Percentiles rank a stretch among this genome's conserved stretches.
These are phyloP conservation scores for Trypanosoma rangeli DNA, from an alignment of 208 protist genomes.

Conservation along the genomic window DNA sequence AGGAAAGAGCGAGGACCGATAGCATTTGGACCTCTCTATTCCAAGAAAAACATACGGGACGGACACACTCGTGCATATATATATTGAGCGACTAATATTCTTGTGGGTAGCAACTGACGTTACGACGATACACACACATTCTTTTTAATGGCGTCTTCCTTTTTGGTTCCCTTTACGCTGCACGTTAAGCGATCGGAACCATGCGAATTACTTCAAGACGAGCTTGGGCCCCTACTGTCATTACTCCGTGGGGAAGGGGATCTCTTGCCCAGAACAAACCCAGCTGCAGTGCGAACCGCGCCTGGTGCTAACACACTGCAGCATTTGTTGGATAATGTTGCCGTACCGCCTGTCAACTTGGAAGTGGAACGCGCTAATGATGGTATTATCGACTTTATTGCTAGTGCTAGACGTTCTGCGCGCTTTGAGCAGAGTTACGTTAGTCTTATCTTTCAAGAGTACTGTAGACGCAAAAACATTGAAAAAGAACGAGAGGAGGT, in stretches of 20 bases:
- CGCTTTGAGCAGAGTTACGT: constrained; percentile 46
- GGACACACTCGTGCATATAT: not conserved
- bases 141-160: constrained; percentile 17
- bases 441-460: constrained; percentile 73
- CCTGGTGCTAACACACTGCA: not conserved
- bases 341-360: not conserved
- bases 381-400: constrained; percentile 9
- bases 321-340: not conserved
- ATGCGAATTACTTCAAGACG: constrained; percentile 25
- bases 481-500: constrained; percentile 39
- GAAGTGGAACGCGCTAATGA: not conserved
- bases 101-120: not conserved
- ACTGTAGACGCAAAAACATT: constrained; percentile 66
- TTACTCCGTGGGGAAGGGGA: constrained; percentile 15
- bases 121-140: not conserved
- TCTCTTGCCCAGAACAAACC: not conserved
- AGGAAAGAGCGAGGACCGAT: not conserved
- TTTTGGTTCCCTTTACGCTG: constrained; percentile 31
- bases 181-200: constrained; percentile 20
- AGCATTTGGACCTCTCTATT: not conserved
- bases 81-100: too few relatives aligned
- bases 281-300: not conserved
- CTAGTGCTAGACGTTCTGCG: not conserved
- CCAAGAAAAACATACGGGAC: not conserved
- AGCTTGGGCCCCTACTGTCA: constrained; percentile 22